These are phyloP conservation scores for Pestalotiopsis sp. DNA, from an alignment of 2,329 filamentous ascomycete species.

Conservation along the genomic window DNA sequence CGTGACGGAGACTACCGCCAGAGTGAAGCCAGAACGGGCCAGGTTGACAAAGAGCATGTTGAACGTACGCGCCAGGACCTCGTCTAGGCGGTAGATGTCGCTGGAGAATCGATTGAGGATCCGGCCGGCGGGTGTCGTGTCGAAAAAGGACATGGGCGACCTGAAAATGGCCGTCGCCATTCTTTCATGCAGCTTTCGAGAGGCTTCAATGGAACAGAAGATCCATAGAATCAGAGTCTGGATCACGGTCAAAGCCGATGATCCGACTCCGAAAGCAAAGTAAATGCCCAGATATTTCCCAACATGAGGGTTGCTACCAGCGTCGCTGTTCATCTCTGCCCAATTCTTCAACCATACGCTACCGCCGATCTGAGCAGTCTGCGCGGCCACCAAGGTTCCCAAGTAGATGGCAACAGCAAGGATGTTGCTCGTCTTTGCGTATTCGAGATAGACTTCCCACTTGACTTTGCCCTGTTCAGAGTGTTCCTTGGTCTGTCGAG, in stretches of 20 bases:
- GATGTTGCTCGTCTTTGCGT: slow-evolving; percentile 92
- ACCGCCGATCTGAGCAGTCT: slow-evolving; percentile 80
- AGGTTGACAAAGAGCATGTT: slow-evolving; percentile 91
- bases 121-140: slow-evolving; percentile 93
- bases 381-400: slow-evolving; percentile 73
- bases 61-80: slow-evolving; percentile 94
- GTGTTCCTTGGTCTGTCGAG: slow-evolving; percentile 84
- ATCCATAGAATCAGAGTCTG: slow-evolving; percentile 98
- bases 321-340: slow-evolving; percentile 76
- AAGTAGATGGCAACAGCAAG: slow-evolving; percentile 82
- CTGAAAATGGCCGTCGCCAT: slow-evolving; percentile 98
- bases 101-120: slow-evolving; percentile 96
- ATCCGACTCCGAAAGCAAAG: slow-evolving; percentile 90
- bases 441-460: slow-evolving; percentile 92
- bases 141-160: slow-evolving; percentile 98
- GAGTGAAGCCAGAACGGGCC: slow-evolving; percentile 77
- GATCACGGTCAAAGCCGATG: slow-evolving; percentile 80
- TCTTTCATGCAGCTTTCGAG: slow-evolving; percentile 91
- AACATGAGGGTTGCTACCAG: slow-evolving; percentile 71
- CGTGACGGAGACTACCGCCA: slow-evolving; percentile 79
- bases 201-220: slow-evolving; percentile 99
- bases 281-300: slow-evolving; percentile 95
- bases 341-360: slow-evolving; percentile 94
- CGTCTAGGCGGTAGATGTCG: slow-evolving; percentile 82
- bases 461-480: slow-evolving; percentile 97